A percentile compares a stretch with the other conserved stretches of the same genome.
phyloP scores from a whole-genome alignment of 345 rosid species.

The Salix suchowensis region DNA sequence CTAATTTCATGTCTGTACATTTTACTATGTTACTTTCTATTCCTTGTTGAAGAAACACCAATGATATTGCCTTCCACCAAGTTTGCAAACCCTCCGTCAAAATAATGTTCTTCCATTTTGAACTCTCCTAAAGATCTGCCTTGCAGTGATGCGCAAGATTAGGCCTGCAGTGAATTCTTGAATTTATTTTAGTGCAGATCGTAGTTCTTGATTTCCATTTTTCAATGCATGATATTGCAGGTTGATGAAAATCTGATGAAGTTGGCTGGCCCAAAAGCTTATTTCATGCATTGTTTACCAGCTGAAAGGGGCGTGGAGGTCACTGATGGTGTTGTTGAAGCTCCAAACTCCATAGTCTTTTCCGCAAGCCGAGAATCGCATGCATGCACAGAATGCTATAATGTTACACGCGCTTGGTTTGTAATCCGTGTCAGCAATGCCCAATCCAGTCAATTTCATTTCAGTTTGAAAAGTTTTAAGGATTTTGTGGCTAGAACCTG shows the following conservation, averaged over 20 bases:
- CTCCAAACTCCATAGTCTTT: constrained; percentile 88
- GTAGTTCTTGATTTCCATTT: background rate
- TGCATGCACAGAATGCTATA: constrained; percentile 91
- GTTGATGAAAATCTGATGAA: constrained; percentile 83
- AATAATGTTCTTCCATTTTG: background rate
- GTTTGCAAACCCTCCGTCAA: background rate
- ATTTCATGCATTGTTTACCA: constrained; percentile 97
- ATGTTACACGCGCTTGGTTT: constrained; percentile 73
- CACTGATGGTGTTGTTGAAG: constrained; percentile 79
- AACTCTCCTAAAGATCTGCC: background rate
- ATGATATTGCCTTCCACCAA: background rate
- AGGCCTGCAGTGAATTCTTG: background rate
- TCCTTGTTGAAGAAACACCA: background rate
- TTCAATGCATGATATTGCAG: constrained; percentile 34
- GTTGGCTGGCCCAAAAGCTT: constrained; percentile 78
- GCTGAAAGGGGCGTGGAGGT: constrained; percentile 96
- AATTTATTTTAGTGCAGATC: background rate
- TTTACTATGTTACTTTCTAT: background rate
- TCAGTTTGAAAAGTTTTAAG: background rate
- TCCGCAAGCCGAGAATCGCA: constrained; percentile 91
- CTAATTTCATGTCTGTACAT: background rate
- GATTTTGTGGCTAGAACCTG: background rate
- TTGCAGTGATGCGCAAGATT: background rate
- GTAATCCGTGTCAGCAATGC: background rate
- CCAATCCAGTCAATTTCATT: background rate